phyloP scores from a whole-genome alignment of 164 flowering plant species.

The Vitis riparia region DNA sequence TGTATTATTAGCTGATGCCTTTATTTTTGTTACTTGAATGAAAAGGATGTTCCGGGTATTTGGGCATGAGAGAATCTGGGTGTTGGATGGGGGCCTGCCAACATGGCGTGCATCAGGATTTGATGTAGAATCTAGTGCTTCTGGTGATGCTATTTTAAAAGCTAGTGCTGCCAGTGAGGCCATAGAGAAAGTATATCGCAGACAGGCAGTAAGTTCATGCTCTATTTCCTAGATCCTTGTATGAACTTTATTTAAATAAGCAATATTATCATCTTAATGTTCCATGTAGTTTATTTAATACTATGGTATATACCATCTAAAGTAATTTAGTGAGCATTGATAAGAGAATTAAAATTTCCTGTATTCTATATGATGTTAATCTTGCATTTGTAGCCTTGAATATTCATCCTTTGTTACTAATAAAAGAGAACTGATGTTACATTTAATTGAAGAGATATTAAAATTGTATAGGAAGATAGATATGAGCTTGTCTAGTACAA shows the following conservation, averaged over 20 bases:
- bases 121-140: conserved; percentile 99
- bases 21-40: conserved; percentile 12
- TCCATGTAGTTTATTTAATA: too few species aligned
- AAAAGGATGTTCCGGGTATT: conserved; percentile 98
- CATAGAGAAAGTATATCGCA: conserved; percentile 85
- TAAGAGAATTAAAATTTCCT: too few species aligned
- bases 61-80: conserved; percentile 98
- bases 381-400: too few species aligned
- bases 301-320: too few species aligned
- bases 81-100: conserved; percentile 96
- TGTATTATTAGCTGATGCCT: conserved; percentile 9
- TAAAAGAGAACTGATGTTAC: too few species aligned
- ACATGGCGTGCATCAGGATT: conserved; percentile 95
- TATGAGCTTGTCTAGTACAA: too few species aligned
- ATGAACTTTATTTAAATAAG: background rate
- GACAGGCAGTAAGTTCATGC: conserved; percentile 57
- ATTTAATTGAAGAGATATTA: too few species aligned
- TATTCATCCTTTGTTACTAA: too few species aligned
- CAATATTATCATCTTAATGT: too few species aligned
- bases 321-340: too few species aligned
- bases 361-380: too few species aligned
- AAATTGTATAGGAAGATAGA: too few species aligned
- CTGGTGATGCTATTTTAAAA: conserved; percentile 94
- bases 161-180: conserved; percentile 99
- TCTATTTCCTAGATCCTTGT: background rate